Percentiles rank a stretch among this genome's conserved stretches.
phyloP scores from a whole-genome alignment of 2,329 filamentous ascomycete species.

The Paramyrothecium roridum region DNA sequence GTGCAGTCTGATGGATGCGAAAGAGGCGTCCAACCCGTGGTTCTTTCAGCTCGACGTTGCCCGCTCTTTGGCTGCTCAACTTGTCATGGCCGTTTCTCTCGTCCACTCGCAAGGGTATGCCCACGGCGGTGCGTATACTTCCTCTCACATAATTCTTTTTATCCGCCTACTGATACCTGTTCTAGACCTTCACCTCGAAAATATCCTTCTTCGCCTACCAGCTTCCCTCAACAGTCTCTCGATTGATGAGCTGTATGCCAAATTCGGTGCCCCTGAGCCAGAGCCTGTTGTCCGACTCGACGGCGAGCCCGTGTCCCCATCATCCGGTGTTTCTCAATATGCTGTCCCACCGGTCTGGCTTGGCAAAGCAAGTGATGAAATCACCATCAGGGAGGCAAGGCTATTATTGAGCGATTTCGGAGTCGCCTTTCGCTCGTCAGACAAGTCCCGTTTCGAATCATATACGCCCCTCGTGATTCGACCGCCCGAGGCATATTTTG shows the following conservation, averaged over 20 bases:
- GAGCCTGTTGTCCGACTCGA: conserved; percentile 13
- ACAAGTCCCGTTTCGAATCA: conserved; percentile 17
- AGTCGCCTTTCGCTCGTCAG: conserved; percentile 22
- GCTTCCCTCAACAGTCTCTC: conserved; percentile 15
- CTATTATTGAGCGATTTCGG: conserved; percentile 28
- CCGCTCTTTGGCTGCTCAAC: conserved; percentile 20
- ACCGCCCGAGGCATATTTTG: conserved; percentile 30
- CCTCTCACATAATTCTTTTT: neutral
- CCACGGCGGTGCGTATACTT: conserved; percentile 22
- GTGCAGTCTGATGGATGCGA: conserved; percentile 18
- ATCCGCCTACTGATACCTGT: neutral
- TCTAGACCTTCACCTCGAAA: conserved; percentile 29
- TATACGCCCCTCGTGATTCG: conserved; percentile 21
- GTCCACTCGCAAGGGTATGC: conserved; percentile 23
- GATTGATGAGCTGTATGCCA: conserved; percentile 16
- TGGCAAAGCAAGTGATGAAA: conserved; percentile 21
- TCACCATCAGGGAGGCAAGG: conserved; percentile 17
- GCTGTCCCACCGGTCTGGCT: conserved; percentile 27
- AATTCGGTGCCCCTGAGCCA: conserved; percentile 14
- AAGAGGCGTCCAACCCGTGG: conserved; percentile 3
- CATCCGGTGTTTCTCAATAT: conserved; percentile 21
- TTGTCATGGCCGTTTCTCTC: conserved; percentile 23
- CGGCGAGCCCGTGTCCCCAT: conserved; percentile 5
- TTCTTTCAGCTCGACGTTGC: conserved; percentile 22
- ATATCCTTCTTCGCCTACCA: conserved; percentile 24